These are phyloP conservation scores for Sporothrix schenckii DNA, from an alignment of 2,329 filamentous ascomycete species.

Conservation along the genomic window DNA sequence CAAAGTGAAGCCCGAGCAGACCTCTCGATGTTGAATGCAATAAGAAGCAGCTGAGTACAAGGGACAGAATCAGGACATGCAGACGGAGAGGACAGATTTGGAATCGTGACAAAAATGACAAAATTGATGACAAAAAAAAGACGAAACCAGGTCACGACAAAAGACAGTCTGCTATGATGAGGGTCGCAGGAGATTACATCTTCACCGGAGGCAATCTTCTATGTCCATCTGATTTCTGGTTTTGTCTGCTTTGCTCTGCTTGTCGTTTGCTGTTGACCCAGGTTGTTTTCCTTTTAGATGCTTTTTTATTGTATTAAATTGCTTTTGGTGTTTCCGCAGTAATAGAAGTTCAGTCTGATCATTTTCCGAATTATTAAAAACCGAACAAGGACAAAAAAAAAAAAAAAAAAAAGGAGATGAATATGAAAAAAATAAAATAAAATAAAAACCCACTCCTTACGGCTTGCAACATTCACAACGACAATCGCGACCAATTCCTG, in stretches of 20 bases:
- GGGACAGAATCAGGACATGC: background rate
- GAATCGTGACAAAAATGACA: background rate
- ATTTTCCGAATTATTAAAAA: no score
- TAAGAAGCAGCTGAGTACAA: background rate
- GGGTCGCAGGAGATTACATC: background rate
- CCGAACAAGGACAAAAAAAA: no score
- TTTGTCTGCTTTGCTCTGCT: background rate
- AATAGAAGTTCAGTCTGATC: no score
- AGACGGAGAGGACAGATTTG: background rate
- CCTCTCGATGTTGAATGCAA: background rate
- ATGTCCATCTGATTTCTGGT: background rate
- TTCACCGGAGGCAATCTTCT: background rate
- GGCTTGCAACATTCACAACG: no score
- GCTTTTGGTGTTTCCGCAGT: no score
- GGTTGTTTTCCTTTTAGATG: background rate
- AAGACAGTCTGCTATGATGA: background rate
- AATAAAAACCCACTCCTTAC: no score
- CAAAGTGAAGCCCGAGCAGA: background rate
- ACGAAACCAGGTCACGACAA: no score
- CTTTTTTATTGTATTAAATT: background rate
- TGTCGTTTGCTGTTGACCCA: background rate
- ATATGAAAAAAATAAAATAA: no score
- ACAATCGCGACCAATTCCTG: no score
- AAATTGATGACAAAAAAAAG: no score
- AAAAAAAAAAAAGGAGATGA: no score